Evolutionary conservation across 441 rosid species (phyloP), one percentile per base, ranked within the genome.

Genomic region (Euphorbia celastroides): DNA sequence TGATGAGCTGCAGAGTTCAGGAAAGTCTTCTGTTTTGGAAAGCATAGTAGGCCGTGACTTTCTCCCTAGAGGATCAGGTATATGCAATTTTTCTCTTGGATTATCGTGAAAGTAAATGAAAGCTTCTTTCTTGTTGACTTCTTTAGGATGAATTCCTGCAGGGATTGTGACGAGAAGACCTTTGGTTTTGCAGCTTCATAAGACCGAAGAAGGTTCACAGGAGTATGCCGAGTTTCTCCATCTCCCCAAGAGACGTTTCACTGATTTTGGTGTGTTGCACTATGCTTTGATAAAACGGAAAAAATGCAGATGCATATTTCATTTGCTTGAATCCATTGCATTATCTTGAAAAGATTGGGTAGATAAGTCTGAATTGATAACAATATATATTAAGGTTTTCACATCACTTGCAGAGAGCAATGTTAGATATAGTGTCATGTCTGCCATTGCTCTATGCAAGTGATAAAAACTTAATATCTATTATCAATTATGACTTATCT

Each of bases 61-160:
- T 74, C 80, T 92, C 75, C 99, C 99, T 75, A 94, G 97, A 78
- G 99, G 98, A 95, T 95, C 98, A 63, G 96, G 98, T 95, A 27
- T 65, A 5, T 16, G 55, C 13, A 28, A 28, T 68, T 31, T 64
- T 32, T 56, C 26, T 20, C 26, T 52, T 26, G 31, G 56, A 27
- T 57, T 60, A 1, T 1, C 19, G 26, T 62, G 36, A 62, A 25
- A 28, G 12, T 17, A 19, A 34, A 8, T 38, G 20, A 27, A 8
- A 44, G 12, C 1, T 38, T 66, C 23, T 1, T 20, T 32, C 20
- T 16, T 22, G 27, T n/a, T 71, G 66, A 36, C 2, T n/a, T 6
- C 41, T 16, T 64, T 14, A 19, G 23, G 2, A n/a, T 28, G 41
- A 57, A 41, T 68, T n/a, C 8, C 61, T 69, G 66, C 67, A 77